Evolutionary conservation across 2,329 filamentous ascomycete genomes (phyloP).

Genomic region (Alternaria sp.): DNA sequence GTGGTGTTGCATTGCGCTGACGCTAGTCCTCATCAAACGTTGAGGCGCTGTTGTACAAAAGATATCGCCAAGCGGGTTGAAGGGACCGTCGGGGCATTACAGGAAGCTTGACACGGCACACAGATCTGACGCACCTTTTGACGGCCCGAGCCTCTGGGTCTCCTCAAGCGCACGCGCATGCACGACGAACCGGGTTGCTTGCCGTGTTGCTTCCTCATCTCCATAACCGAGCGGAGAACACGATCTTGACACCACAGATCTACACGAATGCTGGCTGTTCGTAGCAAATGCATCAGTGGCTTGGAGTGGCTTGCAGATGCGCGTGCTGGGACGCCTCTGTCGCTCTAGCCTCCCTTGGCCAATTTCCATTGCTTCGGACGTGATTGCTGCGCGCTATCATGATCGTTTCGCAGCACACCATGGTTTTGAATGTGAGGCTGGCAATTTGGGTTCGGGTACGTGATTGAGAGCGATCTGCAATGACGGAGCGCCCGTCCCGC

Average conservation of each 20-base stretch:
- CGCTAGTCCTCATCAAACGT: constrained; percentile 30
- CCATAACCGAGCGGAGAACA: constrained; percentile 13
- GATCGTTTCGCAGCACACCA: not conserved
- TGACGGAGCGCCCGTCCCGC: not conserved
- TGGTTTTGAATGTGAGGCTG: constrained; percentile 2
- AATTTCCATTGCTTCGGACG: constrained; percentile 8
- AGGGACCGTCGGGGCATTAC: constrained; percentile 34
- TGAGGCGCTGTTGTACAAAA: constrained; percentile 36
- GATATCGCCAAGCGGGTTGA: constrained; percentile 46
- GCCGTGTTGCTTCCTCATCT: constrained; percentile 27
- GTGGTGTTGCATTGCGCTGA: constrained; percentile 36
- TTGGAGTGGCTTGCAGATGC: constrained; percentile 35
- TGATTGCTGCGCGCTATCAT: constrained; percentile 10
- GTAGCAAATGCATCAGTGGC: constrained; percentile 34
- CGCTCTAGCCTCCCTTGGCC: not conserved
- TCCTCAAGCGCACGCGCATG: constrained; percentile 19
- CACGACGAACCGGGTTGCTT: constrained; percentile 32
- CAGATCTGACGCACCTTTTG: constrained; percentile 33
- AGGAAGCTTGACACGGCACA: constrained; percentile 27
- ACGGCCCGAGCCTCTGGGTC: constrained; percentile 39
- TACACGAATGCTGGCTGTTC: constrained; percentile 7
- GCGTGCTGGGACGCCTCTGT: constrained; percentile 15
- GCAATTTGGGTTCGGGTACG: constrained; percentile 19
- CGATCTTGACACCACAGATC: not conserved
- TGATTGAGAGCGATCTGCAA: constrained; percentile 4